phyloP scores from a whole-genome alignment of 306 rosid genomes.

The Inga laurina region DNA sequence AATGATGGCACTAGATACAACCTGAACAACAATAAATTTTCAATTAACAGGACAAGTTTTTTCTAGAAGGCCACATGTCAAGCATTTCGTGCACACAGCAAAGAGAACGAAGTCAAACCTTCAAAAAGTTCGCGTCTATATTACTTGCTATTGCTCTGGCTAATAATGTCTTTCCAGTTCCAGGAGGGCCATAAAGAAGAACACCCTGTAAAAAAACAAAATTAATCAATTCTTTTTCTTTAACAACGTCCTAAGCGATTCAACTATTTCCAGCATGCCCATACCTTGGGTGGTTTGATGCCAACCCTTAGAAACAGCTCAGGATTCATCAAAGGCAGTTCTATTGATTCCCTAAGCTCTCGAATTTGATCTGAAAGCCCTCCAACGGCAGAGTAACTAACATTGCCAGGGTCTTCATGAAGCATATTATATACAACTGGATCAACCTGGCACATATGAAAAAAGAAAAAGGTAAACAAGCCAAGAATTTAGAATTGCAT shows the following conservation, averaged over 20 bases:
- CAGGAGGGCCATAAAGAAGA: constrained; percentile 95
- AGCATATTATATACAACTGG: constrained; percentile 77
- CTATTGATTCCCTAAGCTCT: constrained; percentile 76
- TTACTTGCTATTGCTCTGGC: constrained; percentile 94
- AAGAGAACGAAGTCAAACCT: constrained; percentile 41
- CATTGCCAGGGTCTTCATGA: constrained; percentile 81
- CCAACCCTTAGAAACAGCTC: constrained; percentile 85
- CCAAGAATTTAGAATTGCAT: neutral
- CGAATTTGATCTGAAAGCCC: constrained; percentile 85
- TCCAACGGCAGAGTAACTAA: constrained; percentile 85
- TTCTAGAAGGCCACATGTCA: neutral
- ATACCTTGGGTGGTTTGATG: constrained; percentile 86
- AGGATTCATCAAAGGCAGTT: constrained; percentile 84
- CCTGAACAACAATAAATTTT: constrained; percentile 38
- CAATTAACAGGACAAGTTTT: neutral
- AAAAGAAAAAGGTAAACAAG: neutral
- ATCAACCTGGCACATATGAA: constrained; percentile 52
- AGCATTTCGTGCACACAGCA: neutral
- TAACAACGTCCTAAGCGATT: neutral
- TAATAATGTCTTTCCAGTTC: constrained; percentile 81
- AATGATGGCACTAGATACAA: constrained; percentile 80
- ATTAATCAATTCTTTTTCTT: neutral
- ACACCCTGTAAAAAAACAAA: constrained; percentile 59
- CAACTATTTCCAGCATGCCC: neutral
- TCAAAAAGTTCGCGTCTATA: constrained; percentile 79